Evolutionary conservation across 2,329 filamentous ascomycete species (phyloP).

Genomic region (Ascocoryne sarcoides): DNA sequence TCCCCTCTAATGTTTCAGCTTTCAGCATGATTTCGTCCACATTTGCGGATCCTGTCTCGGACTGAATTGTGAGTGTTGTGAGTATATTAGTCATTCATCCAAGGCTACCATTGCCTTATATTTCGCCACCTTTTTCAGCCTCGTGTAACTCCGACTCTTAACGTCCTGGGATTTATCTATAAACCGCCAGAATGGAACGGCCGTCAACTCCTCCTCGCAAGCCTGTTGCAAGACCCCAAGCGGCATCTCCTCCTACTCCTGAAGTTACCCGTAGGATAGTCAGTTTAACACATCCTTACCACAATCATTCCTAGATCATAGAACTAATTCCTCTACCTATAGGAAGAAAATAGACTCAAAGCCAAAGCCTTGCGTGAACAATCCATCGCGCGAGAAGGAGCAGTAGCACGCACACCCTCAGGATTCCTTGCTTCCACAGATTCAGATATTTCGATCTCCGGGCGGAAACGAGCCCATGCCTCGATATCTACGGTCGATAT

Average conservation of each 20-base stretch:
- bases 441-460: conserved; percentile 46
- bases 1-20: too few species aligned
- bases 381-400: conserved; percentile 52
- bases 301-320: not conserved
- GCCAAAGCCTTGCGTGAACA: conserved; percentile 80
- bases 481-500: conserved; percentile 46
- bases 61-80: too few species aligned
- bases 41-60: too few species aligned
- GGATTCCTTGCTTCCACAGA: conserved; percentile 59
- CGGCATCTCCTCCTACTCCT: conserved; percentile 42
- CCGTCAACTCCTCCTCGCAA: conserved; percentile 17
- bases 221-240: not conserved
- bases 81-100: too few species aligned
- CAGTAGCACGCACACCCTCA: conserved; percentile 45
- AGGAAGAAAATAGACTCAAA: conserved; percentile 82
- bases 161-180: not conserved
- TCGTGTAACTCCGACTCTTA: conserved; percentile 5
- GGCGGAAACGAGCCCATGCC: conserved; percentile 63
- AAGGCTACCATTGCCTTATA: conserved; percentile 10
- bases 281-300: conserved; percentile 22
- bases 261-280: conserved; percentile 48
- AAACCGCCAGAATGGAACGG: conserved; percentile 14
- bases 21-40: too few species aligned
- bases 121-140: conserved; percentile 12
- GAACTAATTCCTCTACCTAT: conserved; percentile 5